Evolutionary conservation across 768 basidiomycete species (phyloP), one percentile per base, ranked within the genome.

Genomic region (Lyophyllum shimeji): DNA sequence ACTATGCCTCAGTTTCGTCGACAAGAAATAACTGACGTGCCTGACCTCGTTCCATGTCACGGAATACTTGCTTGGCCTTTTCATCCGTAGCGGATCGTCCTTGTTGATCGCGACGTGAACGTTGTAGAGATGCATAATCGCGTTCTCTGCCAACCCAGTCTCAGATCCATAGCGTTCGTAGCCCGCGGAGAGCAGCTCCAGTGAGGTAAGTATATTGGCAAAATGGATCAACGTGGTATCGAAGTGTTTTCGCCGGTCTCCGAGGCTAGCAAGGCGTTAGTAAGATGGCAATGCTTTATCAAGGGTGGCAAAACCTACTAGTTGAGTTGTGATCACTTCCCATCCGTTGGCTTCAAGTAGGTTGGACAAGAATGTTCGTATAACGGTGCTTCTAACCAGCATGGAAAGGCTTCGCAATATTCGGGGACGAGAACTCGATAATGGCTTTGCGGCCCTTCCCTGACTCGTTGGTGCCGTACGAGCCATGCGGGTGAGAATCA

Each of bases 161-260:
- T 90, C 82, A 2, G 85, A 87, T 4, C 95, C 96, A 64, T 95
- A 95, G 67, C 89, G 88, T 66, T 95, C 86, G 64, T 89, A 98
- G 0, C 95, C 95, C 45, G 87, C 81, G 0, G 93, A 89, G 50
- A 98, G 88, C 69, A 96, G 71, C 24, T 94, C 93, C 90, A 40
- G 60, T 18, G 60, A 29, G 61, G 6, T 15, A 21, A 13, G 46
- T n/a, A 11, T 8, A 34, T 12, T 6, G 24, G 29, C 29, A 9
- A 20, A 43, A 17, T 13, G 27, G 17, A 15, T 34, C 49, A 13
- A 34, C 1, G n/a, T 37, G 42, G 65, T 8, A 61, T 78, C 69
- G 46, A 91, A 94, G 80, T 97, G 95, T 34, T 94, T 97, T 18
- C 96, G 95, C 95, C 95, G 97, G 66, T 97, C 95, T 1, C 95